These are phyloP conservation scores for Kodamaea restingae DNA, from an alignment of 805 yeast species.

Conservation along the genomic window DNA sequence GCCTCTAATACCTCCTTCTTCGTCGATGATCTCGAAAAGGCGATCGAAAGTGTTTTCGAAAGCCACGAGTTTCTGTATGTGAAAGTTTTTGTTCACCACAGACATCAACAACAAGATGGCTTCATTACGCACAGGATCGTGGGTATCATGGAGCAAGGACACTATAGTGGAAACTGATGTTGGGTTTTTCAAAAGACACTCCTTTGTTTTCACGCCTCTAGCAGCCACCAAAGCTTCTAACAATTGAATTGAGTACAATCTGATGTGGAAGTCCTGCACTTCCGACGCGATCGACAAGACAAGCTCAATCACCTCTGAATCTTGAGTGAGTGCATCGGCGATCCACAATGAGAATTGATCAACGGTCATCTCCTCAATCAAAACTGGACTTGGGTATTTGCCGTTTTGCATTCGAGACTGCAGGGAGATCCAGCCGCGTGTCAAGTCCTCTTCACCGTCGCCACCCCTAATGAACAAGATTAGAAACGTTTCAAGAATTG, in stretches of 20 bases:
- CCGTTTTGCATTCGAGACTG: slow-evolving; percentile 73
- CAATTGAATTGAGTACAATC: slow-evolving; percentile 78
- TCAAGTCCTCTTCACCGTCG: slow-evolving; percentile 51
- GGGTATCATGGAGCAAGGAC: slow-evolving; percentile 37
- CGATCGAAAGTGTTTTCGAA: slow-evolving; percentile 89
- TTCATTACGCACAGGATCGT: slow-evolving; percentile 89
- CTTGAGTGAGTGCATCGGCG: slow-evolving; percentile 84
- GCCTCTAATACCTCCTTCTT: slow-evolving; percentile 87
- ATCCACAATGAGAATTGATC: slow-evolving; percentile 94
- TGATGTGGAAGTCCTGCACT: slow-evolving; percentile 65
- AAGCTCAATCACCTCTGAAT: slow-evolving; percentile 23
- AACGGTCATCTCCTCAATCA: slow-evolving; percentile 50
- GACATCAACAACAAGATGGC: slow-evolving; percentile 80
- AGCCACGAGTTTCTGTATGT: slow-evolving; percentile 88
- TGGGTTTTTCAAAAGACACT: slow-evolving; percentile 66
- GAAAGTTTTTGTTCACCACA: slow-evolving; percentile 73
- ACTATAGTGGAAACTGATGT: slow-evolving; percentile 78
- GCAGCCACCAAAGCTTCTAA: slow-evolving; percentile 79
- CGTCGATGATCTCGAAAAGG: slow-evolving; percentile 71
- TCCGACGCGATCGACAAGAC: slow-evolving; percentile 44
- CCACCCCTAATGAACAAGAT: slow-evolving; percentile 74
- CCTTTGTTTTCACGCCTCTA: slow-evolving; percentile 70
- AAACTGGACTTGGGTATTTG: slow-evolving; percentile 70
- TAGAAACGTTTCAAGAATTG: slow-evolving; percentile 79
- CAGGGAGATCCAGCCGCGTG: slow-evolving; percentile 69